Evolutionary conservation across 768 basidiomycete species (phyloP).

Genomic region (Leucogyrophana mollusca): DNA sequence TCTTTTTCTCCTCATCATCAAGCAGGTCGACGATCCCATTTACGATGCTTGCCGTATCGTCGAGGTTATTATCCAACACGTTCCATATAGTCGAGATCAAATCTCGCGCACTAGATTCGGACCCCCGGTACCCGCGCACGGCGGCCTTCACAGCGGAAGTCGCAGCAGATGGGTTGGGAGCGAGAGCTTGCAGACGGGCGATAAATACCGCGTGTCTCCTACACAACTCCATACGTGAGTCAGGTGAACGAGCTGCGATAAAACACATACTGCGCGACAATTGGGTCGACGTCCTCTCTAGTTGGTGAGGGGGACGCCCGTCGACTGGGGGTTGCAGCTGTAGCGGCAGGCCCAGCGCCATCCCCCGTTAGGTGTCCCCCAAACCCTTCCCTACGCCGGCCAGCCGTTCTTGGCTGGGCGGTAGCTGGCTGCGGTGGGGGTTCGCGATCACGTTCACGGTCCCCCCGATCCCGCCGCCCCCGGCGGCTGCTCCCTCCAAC

Average conservation of each 20-base stretch:
- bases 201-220: slow-evolving; percentile 72
- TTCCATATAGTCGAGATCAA: slow-evolving; percentile 89
- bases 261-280: slow-evolving; percentile 53
- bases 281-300: slow-evolving; percentile 50
- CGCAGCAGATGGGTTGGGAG: slow-evolving; percentile 56
- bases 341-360: slow-evolving; percentile 14
- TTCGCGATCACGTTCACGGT: slow-evolving; percentile 52
- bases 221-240: no score
- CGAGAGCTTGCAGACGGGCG: slow-evolving; percentile 56
- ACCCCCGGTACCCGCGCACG: slow-evolving; percentile 71
- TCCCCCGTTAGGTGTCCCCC: slow-evolving; percentile 55
- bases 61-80: slow-evolving; percentile 62
- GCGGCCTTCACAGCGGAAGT: slow-evolving; percentile 68
- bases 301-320: slow-evolving; percentile 32
- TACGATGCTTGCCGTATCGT: slow-evolving; percentile 72
- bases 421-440: slow-evolving; percentile 32
- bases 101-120: slow-evolving; percentile 80
- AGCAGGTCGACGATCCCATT: slow-evolving; percentile 74
- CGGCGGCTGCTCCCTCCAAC: slow-evolving; percentile 43
- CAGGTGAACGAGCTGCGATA: no score
- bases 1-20: slow-evolving; percentile 83
- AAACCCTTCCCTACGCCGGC: slow-evolving; percentile 61
- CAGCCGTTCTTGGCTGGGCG: slow-evolving; percentile 26
- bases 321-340: slow-evolving; percentile 20
- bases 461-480: slow-evolving; percentile 43